phyloP scores from a whole-genome alignment of 139 green algal species.

The Klebsormidium nitens region DNA sequence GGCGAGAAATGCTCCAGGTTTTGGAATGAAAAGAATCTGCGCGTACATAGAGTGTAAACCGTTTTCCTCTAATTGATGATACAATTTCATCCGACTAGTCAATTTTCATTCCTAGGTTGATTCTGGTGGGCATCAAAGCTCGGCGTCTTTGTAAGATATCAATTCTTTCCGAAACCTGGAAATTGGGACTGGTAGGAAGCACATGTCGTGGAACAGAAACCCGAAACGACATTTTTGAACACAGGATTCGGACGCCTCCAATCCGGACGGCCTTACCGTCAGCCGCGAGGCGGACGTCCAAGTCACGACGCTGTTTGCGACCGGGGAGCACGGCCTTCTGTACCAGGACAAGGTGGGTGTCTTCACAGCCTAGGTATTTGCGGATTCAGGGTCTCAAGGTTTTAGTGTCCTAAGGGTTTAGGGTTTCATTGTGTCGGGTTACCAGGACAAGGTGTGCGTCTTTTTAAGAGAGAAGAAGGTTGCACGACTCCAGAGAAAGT shows the following conservation, averaged over 20 bases:
- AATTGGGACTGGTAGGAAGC: background rate
- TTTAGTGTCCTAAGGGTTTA: background rate
- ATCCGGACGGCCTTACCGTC: background rate
- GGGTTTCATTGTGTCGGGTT: background rate
- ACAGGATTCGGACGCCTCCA: background rate
- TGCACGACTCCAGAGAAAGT: background rate
- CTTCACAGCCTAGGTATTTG: background rate
- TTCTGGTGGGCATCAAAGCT: no score
- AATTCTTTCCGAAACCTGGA: background rate
- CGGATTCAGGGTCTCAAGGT: background rate
- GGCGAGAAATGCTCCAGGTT: no score
- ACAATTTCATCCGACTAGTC: no score
- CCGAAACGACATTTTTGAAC: background rate
- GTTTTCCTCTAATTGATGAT: no score
- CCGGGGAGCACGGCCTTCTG: background rate
- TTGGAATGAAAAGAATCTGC: no score
- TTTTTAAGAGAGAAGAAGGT: background rate
- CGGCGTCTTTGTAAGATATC: no score
- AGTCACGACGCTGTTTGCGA: slow-evolving; percentile 7
- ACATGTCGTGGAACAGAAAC: background rate
- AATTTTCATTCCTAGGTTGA: no score
- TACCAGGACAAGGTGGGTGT: slow-evolving; percentile 4
- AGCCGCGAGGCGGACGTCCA: background rate
- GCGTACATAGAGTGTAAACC: no score
- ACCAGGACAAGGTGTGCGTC: background rate